phyloP scores from a whole-genome alignment of 2,329 filamentous ascomycete genomes.

The Pseudogymnoascus sp. region DNA sequence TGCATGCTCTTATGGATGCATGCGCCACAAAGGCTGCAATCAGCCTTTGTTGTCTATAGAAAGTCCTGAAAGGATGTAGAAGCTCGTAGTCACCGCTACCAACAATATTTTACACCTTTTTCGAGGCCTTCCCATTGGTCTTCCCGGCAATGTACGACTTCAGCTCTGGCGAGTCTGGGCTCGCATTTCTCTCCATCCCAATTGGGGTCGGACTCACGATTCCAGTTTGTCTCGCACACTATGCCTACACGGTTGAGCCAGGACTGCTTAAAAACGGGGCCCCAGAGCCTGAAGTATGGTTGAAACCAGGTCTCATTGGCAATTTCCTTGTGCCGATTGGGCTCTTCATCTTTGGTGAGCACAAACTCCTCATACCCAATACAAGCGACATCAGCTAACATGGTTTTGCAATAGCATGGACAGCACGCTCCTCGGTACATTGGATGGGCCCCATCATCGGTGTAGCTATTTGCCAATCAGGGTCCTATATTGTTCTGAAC shows the following conservation, averaged over 20 bases:
- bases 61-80: too few species aligned
- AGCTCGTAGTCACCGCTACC: too few species aligned
- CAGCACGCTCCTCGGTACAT: slow-evolving; percentile 41
- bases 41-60: too few species aligned
- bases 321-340: slow-evolving; percentile 45
- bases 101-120: slow-evolving; percentile 59
- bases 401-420: slow-evolving; percentile 53
- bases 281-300: slow-evolving; percentile 44
- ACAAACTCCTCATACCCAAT: slow-evolving; percentile 21
- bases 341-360: slow-evolving; percentile 53
- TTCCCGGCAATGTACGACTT: slow-evolving; percentile 54
- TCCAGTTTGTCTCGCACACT: slow-evolving; percentile 42
- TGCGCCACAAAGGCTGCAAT: too few species aligned
- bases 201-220: slow-evolving; percentile 45
- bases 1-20: too few species aligned
- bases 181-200: slow-evolving; percentile 52
- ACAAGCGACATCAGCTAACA: not conserved
- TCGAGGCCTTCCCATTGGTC: slow-evolving; percentile 59
- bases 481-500: slow-evolving; percentile 50
- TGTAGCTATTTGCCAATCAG: slow-evolving; percentile 47
- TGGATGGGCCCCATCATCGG: slow-evolving; percentile 51
- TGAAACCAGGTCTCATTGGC: slow-evolving; percentile 43
- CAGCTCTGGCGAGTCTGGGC: slow-evolving; percentile 48
- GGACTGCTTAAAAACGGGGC: slow-evolving; percentile 41
- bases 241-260: slow-evolving; percentile 44